Evolutionary conservation across 495 filamentous ascomycete species (phyloP).

Genomic region (Neurospora sp.): DNA sequence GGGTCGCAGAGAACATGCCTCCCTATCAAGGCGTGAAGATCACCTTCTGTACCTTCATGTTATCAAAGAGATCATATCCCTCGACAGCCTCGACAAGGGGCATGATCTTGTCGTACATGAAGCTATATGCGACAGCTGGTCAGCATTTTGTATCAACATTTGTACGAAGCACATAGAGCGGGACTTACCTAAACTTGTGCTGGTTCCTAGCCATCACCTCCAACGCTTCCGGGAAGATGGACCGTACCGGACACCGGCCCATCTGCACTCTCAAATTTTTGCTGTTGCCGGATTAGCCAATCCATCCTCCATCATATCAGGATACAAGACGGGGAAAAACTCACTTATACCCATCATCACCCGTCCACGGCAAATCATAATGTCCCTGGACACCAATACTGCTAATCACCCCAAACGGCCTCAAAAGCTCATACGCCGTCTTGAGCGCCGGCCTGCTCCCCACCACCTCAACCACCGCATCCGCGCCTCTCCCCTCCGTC

Average conservation of each 20-base stretch:
- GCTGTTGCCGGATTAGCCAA: conserved; percentile 13
- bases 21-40: conserved; percentile 38
- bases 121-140: conserved; percentile 40
- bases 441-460: conserved; percentile 73
- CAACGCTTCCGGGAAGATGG: conserved; percentile 70
- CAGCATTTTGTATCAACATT: neutral
- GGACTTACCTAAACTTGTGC: conserved; percentile 63
- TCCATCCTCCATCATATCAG: neutral
- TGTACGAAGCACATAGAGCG: neutral
- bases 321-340: conserved; percentile 2
- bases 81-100: conserved; percentile 73
- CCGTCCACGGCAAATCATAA: conserved; percentile 60
- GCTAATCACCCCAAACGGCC: conserved; percentile 79
- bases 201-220: conserved; percentile 74
- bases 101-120: conserved; percentile 94
- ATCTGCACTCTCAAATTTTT: conserved; percentile 92
- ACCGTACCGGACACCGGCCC: conserved; percentile 86
- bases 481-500: conserved; percentile 77
- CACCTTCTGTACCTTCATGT: conserved; percentile 88
- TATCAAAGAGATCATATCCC: conserved; percentile 86
- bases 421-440: conserved; percentile 74
- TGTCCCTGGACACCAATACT: conserved; percentile 74
- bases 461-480: conserved; percentile 88
- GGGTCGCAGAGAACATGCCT: neutral
- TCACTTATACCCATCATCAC: conserved; percentile 66